A percentile compares a stretch with the other conserved stretches of the same genome.
These are phyloP conservation scores for Coemansia sp. DNA, from an alignment of 192 early-diverging fungal species.

Conservation along the genomic window DNA sequence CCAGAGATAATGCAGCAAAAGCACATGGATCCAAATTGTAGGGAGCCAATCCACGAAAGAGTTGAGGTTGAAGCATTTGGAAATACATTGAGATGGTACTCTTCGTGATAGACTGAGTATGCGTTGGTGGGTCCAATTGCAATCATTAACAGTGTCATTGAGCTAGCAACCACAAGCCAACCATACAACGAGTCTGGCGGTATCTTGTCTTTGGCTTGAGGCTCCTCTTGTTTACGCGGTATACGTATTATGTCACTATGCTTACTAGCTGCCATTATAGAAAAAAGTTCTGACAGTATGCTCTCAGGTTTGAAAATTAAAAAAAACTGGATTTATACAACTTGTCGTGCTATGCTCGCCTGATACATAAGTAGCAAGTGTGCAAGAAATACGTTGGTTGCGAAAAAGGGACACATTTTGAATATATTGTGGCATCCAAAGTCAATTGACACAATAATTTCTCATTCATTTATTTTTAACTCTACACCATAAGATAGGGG, in stretches of 20 bases:
- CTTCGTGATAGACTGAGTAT: constrained; percentile 34
- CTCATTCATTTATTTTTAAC: background rate
- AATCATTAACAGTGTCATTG: constrained; percentile 33
- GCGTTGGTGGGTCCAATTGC: constrained; percentile 26
- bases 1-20: constrained; percentile 33
- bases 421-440: too few relatives aligned
- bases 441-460: too few relatives aligned
- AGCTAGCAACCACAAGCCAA: constrained; percentile 34
- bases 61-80: constrained; percentile 22
- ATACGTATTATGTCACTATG: too few relatives aligned
- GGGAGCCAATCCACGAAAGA: constrained; percentile 44
- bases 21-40: constrained; percentile 36
- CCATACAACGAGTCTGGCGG: constrained; percentile 1
- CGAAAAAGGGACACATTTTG: too few relatives aligned
- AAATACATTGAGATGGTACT: constrained; percentile 33
- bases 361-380: too few relatives aligned
- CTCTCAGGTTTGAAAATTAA: too few relatives aligned
- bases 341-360: too few relatives aligned
- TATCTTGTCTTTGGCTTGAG: background rate
- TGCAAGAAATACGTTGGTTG: too few relatives aligned
- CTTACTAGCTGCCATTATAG: too few relatives aligned
- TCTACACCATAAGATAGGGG: background rate
- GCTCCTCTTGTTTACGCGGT: background rate
- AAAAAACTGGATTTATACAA: too few relatives aligned
- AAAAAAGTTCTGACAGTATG: too few relatives aligned